Conservation (phyloP, 352 stramenopile genomes). For the Hyphochytrium catenoides region DNA sequence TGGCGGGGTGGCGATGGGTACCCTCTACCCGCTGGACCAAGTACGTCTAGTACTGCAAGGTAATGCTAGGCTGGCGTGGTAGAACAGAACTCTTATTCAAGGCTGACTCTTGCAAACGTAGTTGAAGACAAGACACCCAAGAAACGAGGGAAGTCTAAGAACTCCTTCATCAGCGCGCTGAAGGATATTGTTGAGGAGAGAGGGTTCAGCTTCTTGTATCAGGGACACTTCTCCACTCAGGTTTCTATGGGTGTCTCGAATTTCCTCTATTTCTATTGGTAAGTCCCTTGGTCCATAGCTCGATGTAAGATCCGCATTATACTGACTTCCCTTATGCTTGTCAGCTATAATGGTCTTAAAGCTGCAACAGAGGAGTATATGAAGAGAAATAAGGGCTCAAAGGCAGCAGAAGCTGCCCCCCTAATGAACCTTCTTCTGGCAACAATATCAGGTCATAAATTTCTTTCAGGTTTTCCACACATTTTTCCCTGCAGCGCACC, state of each 20-base stretch:
- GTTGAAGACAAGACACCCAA: constrained; percentile 6
- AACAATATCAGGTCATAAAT: constrained; percentile 15
- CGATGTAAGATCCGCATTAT: no score
- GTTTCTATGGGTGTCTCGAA: constrained; percentile 39
- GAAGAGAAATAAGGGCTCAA: constrained; percentile 9
- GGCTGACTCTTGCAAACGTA: neutral
- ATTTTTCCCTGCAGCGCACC: no score
- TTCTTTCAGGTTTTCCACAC: no score
- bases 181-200: constrained; percentile 29
- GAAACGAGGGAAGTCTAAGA: constrained; percentile 8
- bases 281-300: constrained; percentile 1
- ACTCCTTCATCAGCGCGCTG: constrained; percentile 19
- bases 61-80: constrained; percentile 13
- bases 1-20: constrained; percentile 37
- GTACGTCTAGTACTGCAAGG: constrained; percentile 61
- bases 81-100: constrained; percentile 7
- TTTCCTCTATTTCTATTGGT: constrained; percentile 71
- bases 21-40: constrained; percentile 58
- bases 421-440: constrained; percentile 21
- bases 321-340: no score
- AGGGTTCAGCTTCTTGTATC: constrained; percentile 27
- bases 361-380: constrained; percentile 7
- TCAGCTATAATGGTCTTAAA: constrained; percentile 40
- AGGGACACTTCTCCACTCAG: constrained; percentile 43
- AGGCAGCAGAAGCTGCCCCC: constrained; percentile 16